These are phyloP conservation scores for Bifiguratus adelaidae DNA, from an alignment of 192 early-diverging fungal species.

Conservation along the genomic window DNA sequence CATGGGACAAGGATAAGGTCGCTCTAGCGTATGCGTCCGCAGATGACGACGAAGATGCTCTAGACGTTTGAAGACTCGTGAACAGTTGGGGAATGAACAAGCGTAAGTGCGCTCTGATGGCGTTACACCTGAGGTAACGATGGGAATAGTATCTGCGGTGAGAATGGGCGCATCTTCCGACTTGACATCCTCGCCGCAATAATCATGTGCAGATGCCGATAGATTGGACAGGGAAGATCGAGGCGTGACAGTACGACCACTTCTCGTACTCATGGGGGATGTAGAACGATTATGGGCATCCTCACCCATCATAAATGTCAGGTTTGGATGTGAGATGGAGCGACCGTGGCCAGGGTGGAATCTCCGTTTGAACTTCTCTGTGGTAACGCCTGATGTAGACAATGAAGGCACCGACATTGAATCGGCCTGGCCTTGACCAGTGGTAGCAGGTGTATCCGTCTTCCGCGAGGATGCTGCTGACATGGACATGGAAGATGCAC, in stretches of 20 bases:
- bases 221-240: background rate
- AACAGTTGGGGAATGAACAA: slow-evolving; percentile 37
- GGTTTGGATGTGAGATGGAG: background rate
- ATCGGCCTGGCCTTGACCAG: background rate
- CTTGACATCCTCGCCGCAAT: no score
- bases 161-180: no score
- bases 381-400: background rate
- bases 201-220: background rate
- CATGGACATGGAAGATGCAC: slow-evolving; percentile 30
- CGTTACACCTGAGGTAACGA: background rate
- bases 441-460: background rate
- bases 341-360: background rate
- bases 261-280: background rate
- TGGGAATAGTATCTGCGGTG: no score
- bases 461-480: background rate
- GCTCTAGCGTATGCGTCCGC: slow-evolving; percentile 46
- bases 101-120: slow-evolving; percentile 16
- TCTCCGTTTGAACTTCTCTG: background rate
- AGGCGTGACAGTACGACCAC: background rate
- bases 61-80: slow-evolving; percentile 40
- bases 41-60: slow-evolving; percentile 48
- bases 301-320: background rate
- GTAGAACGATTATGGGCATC: background rate
- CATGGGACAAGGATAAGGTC: slow-evolving; percentile 38
- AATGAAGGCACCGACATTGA: background rate